A percentile compares a stretch with the other conserved stretches of the same genome.
Evolutionary conservation across 306 rosid species (phyloP).

Genomic region (Medicago arabica): DNA sequence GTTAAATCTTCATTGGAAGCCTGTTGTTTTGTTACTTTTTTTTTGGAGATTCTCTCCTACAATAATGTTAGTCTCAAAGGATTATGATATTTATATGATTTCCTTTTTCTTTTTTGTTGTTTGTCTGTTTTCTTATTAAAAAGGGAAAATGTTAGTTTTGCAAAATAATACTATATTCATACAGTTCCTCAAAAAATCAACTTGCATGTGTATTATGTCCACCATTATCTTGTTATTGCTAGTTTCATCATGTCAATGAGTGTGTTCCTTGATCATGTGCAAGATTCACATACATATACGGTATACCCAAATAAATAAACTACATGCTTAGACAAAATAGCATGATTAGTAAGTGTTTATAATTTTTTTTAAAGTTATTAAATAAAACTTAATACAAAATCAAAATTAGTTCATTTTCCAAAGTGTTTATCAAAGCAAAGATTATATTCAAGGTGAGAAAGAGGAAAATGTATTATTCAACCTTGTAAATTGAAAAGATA

Average conservation of each 20-base stretch:
- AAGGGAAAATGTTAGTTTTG: conserved; percentile 1
- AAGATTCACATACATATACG: conserved; percentile 1
- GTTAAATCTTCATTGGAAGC: conserved; percentile 40
- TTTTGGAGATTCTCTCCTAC: conserved; percentile 42
- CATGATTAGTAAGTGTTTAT: too few species aligned
- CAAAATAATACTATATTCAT: conserved; percentile 7
- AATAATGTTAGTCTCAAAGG: conserved; percentile 33
- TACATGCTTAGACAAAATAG: too few species aligned
- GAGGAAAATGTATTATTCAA: background rate
- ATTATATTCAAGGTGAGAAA: background rate
- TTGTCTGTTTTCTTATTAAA: conserved; percentile 21
- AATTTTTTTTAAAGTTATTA: too few species aligned
- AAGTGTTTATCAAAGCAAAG: background rate
- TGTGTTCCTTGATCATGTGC: background rate
- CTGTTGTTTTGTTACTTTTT: conserved; percentile 40
- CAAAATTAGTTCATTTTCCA: background rate
- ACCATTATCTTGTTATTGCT: background rate
- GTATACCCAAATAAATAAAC: too few species aligned
- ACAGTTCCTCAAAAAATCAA: conserved; percentile 11
- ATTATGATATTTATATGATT: conserved; percentile 15
- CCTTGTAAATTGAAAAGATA: background rate
- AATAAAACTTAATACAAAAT: background rate
- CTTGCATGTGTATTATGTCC: background rate
- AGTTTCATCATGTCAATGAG: conserved; percentile 11
- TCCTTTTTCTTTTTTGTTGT: background rate